Evolutionary conservation across 495 filamentous ascomycete genomes (phyloP).

Genomic region (Lophium mytilinum): DNA sequence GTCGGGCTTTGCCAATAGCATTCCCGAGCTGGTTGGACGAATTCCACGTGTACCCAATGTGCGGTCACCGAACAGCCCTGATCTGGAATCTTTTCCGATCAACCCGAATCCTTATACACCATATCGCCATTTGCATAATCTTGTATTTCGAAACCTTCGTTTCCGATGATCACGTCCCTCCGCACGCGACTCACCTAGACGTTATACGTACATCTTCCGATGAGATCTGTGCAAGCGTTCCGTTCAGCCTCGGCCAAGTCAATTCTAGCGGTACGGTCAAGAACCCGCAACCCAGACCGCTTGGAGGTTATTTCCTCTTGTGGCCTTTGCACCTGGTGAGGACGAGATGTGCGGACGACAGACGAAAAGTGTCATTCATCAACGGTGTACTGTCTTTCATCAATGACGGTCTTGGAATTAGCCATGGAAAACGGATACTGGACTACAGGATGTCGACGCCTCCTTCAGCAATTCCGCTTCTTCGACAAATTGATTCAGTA

Average conservation of each 20-base stretch:
- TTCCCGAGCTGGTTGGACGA: not conserved
- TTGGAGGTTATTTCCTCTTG: not conserved
- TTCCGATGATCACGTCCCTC: too few species aligned
- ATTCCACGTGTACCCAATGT: not conserved
- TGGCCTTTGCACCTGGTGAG: not conserved
- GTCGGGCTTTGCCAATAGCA: not conserved
- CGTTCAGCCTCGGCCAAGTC: not conserved
- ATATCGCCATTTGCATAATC: not conserved
- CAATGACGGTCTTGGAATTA: not conserved
- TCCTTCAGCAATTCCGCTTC: not conserved
- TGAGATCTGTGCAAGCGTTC: not conserved
- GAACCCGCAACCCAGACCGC: not conserved
- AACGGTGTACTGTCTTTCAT: not conserved
- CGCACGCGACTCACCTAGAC: not conserved
- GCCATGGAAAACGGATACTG: not conserved
- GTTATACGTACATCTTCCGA: not conserved
- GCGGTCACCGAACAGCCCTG: not conserved
- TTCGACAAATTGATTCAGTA: not conserved
- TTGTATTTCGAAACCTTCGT: not conserved
- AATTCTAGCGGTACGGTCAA: not conserved
- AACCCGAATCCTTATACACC: not conserved
- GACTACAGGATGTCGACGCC: not conserved
- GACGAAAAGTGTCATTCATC: not conserved
- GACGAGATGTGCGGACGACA: not conserved
- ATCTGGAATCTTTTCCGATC: not conserved